Percentiles rank a stretch among this genome's conserved stretches.
Evolutionary conservation across 768 basidiomycete species (phyloP).

Genomic region (Hygrophorus pudorinus): DNA sequence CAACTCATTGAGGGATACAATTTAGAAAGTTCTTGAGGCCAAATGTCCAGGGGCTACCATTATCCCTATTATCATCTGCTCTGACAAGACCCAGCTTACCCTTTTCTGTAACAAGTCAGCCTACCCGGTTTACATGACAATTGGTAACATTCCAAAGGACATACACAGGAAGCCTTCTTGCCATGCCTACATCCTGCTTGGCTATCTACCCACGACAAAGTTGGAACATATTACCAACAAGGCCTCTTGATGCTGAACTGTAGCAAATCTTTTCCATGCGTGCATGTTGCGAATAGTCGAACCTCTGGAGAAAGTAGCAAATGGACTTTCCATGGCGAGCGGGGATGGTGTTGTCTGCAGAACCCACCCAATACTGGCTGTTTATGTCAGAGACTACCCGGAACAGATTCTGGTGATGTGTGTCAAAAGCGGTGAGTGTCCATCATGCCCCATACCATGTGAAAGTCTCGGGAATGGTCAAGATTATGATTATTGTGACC

Average conservation of each 20-base stretch:
- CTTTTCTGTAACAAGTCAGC: constrained; percentile 28
- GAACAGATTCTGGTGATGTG: constrained; percentile 31
- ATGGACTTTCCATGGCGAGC: constrained; percentile 18
- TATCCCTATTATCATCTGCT: constrained; percentile 32
- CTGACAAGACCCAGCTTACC: constrained; percentile 36
- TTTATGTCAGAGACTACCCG: constrained; percentile 30
- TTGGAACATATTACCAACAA: constrained; percentile 21
- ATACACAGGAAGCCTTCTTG: constrained; percentile 26
- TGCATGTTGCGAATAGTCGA: constrained; percentile 22
- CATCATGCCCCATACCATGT: constrained; percentile 12
- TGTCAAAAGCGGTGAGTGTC: constrained; percentile 19
- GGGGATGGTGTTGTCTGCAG: constrained; percentile 24
- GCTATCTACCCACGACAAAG: constrained; percentile 29
- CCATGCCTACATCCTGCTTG: constrained; percentile 25
- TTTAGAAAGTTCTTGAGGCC: constrained; percentile 16
- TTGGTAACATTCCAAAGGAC: constrained; percentile 35
- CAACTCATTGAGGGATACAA: not conserved
- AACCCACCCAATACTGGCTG: constrained; percentile 29
- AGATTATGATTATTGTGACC: constrained; percentile 6
- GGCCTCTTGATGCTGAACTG: constrained; percentile 10
- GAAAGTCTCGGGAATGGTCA: constrained; percentile 11
- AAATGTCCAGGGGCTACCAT: constrained; percentile 20
- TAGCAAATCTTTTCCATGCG: constrained; percentile 26
- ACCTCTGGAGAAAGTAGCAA: constrained; percentile 18
- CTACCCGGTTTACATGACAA: constrained; percentile 39